Evolutionary conservation across 192 early-diverging fungal genomes (phyloP).

Genomic region (Spinellus fusiger): DNA sequence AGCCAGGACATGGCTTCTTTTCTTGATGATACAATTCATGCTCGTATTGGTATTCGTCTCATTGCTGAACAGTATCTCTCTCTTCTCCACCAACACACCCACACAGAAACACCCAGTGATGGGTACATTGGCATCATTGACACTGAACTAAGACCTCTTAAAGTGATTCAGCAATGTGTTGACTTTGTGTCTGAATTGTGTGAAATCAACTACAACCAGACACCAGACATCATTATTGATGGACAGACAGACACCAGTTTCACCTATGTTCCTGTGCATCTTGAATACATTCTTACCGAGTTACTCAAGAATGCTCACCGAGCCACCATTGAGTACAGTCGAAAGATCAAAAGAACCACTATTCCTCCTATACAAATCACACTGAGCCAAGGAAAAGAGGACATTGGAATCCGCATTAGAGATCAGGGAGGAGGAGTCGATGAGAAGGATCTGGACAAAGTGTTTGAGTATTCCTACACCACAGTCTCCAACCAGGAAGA

Average conservation of each 20-base stretch:
- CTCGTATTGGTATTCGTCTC: slow-evolving; percentile 86
- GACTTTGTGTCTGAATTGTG: slow-evolving; percentile 79
- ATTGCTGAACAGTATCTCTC: slow-evolving; percentile 90
- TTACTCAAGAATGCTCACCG: slow-evolving; percentile 84
- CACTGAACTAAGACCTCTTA: slow-evolving; percentile 59
- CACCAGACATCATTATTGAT: slow-evolving; percentile 65
- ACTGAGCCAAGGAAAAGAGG: slow-evolving; percentile 68
- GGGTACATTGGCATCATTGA: slow-evolving; percentile 84
- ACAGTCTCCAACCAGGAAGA: slow-evolving; percentile 66
- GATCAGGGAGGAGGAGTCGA: slow-evolving; percentile 92
- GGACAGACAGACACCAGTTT: slow-evolving; percentile 61
- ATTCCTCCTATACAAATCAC: slow-evolving; percentile 84
- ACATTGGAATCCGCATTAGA: slow-evolving; percentile 78
- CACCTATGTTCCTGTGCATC: slow-evolving; percentile 84
- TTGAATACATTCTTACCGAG: slow-evolving; percentile 92
- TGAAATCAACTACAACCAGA: slow-evolving; percentile 84
- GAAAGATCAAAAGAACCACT: slow-evolving; percentile 29
- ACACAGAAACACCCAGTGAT: slow-evolving; percentile 16
- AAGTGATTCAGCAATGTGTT: slow-evolving; percentile 60
- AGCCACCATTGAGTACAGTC: slow-evolving; percentile 74
- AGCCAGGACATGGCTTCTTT: slow-evolving; percentile 60
- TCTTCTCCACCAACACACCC: slow-evolving; percentile 46
- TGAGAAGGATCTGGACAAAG: slow-evolving; percentile 59
- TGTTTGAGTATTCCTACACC: slow-evolving; percentile 94
- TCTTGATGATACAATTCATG: slow-evolving; percentile 83